These are phyloP conservation scores for Papilionanthe hybrid DNA, from an alignment of 116 monocot species.

Conservation along the genomic window DNA sequence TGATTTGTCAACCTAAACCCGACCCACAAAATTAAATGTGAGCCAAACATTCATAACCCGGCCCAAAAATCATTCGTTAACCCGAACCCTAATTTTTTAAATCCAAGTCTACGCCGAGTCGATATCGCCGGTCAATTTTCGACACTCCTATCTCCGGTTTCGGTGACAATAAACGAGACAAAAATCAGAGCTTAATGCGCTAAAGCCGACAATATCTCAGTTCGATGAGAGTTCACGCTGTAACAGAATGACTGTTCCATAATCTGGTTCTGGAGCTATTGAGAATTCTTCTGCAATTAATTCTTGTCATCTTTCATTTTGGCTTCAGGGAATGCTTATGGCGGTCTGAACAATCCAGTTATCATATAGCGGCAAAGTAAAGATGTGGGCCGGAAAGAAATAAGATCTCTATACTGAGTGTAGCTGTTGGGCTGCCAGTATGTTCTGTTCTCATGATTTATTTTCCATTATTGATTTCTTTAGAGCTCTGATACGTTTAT, in stretches of 20 bases:
- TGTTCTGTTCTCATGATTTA: constrained; percentile 12
- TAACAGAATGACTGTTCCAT: too few relatives aligned
- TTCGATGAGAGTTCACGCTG: too few relatives aligned
- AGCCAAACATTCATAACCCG: too few relatives aligned
- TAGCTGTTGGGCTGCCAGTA: constrained; percentile 87
- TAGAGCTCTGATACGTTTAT: constrained; percentile 1
- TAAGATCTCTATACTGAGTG: constrained; percentile 79
- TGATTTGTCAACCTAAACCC: too few relatives aligned
- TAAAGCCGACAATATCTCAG: too few relatives aligned
- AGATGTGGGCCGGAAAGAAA: constrained; percentile 75
- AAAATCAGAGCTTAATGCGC: too few relatives aligned
- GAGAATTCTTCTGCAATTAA: background rate
- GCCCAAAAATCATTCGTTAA: background rate
- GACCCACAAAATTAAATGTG: too few relatives aligned
- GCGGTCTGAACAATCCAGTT: constrained; percentile 54
- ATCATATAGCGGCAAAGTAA: constrained; percentile 58
- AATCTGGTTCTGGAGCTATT: background rate
- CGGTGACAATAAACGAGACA: too few relatives aligned
- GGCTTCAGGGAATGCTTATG: constrained; percentile 66
- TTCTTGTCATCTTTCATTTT: constrained; percentile 1
- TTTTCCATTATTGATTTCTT: background rate
- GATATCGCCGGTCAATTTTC: too few relatives aligned
- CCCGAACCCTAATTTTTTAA: too few relatives aligned
- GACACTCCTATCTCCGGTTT: too few relatives aligned
- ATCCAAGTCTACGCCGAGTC: too few relatives aligned